Conservation (phyloP, 2,329 filamentous ascomycete genomes). For the Hypocrella siamensis region DNA sequence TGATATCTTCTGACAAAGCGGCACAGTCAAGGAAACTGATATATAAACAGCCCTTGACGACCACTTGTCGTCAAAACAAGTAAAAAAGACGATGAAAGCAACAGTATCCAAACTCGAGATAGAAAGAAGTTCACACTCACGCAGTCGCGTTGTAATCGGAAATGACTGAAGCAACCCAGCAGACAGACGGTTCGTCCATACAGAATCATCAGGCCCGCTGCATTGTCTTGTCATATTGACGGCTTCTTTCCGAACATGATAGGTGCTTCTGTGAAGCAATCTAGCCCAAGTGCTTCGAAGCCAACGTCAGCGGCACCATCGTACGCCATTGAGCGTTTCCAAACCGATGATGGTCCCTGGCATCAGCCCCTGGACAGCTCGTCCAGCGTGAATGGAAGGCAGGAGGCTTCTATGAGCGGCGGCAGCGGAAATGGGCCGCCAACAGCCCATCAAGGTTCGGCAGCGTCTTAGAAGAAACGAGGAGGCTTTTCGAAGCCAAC, state of each 20-base stretch:
- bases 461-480: neutral
- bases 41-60: too few relatives aligned
- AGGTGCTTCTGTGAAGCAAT: neutral
- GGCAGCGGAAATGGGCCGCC: neutral
- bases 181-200: neutral
- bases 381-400: neutral
- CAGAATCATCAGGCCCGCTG: neutral
- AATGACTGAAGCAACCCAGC: neutral
- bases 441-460: neutral
- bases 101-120: neutral
- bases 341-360: conserved; percentile 2
- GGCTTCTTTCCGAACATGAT: neutral
- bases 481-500: too few relatives aligned
- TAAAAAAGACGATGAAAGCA: too few relatives aligned
- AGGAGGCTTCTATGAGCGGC: neutral
- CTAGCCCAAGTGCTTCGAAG: neutral
- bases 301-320: neutral
- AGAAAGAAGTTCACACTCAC: neutral
- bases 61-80: too few relatives aligned
- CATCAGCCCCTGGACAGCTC: conserved; percentile 1
- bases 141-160: neutral
- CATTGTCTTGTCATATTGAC: neutral
- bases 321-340: conserved; percentile 2
- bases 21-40: too few relatives aligned
- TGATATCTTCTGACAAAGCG: too few relatives aligned